Evolutionary conservation across 1,284 basidiomycete genomes (phyloP), one percentile per base, ranked within the genome.

Genomic region (Ceratobasidium papillatum): DNA sequence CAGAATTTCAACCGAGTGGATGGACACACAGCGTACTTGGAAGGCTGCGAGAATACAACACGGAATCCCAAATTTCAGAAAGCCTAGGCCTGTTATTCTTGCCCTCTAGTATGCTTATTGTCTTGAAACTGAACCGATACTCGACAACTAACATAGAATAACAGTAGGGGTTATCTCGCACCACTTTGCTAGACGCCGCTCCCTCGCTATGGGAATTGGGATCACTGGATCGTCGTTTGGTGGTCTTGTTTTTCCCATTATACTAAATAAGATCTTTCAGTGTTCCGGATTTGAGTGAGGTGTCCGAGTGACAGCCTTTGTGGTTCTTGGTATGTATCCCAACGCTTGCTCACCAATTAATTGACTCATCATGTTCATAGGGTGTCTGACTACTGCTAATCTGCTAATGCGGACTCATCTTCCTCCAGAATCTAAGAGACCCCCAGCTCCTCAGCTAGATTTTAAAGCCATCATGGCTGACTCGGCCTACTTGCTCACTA

Each of bases 171-270:
- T 88, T 78, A 82, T 91, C 62, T 83, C 90, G 36, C 85, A 86
- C 54, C 82, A 89, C 82, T 86, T 89, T 81, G 78, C 82, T 76
- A 82, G 84, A 63, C 82, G 82, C 14, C 83, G 86, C 17, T 82
- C 86, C 17, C 76, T 86, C 4, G 86, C 85, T 1, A 84, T 87
- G 77, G 86, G 86, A 19, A 81, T 87, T 45, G 84, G 84, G 11
- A 84, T 27, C 84, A 88, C 51, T 87, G 89, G 52, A 81, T 88
- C 64, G 75, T 80, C 80, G 47, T 75, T 79, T 86, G 90, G 90
- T 30, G 90, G 90, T 8, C 87, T 91, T 2, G 82, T 90, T 8
- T 91, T 87, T 77, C 89, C 90, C 0, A 86, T 92, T 73, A 84
- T 90, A 81, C 84, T 91, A 32, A 87, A 87, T 75, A 83, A 82